Percentiles rank a stretch among this genome's conserved stretches.
Evolutionary conservation across 805 yeast genomes (phyloP).

Genomic region (Saccharomycodes ludwigii): DNA sequence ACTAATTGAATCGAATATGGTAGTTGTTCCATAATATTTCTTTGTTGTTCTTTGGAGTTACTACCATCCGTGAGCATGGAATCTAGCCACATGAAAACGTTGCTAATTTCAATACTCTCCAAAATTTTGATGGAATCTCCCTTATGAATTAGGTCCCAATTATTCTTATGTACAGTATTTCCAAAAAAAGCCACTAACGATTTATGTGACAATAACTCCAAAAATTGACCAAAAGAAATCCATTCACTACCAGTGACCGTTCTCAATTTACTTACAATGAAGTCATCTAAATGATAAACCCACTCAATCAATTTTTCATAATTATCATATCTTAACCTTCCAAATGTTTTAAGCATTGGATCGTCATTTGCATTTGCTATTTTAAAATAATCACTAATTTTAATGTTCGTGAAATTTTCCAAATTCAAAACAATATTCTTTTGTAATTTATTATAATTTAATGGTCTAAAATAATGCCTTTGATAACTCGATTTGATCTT

Average conservation of each 20-base stretch:
- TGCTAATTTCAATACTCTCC: constrained; percentile 48
- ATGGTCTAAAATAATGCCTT: constrained; percentile 57
- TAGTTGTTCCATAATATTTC: constrained; percentile 32
- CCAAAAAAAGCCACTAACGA: constrained; percentile 42
- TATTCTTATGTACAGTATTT: constrained; percentile 12
- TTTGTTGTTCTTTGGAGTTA: neutral
- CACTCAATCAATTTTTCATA: constrained; percentile 43
- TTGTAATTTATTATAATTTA: constrained; percentile 15
- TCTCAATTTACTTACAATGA: constrained; percentile 43
- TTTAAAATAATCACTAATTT: constrained; percentile 11
- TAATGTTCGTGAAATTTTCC: constrained; percentile 10
- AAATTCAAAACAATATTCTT: constrained; percentile 13
- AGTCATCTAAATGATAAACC: constrained; percentile 48
- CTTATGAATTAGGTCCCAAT: constrained; percentile 18
- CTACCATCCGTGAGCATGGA: constrained; percentile 34
- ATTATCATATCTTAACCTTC: constrained; percentile 9
- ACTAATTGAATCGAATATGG: constrained; percentile 61
- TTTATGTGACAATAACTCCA: constrained; percentile 57
- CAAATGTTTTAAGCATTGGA: constrained; percentile 13
- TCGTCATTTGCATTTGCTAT: constrained; percentile 19
- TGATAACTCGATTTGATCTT: constrained; percentile 58
- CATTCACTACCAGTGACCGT: constrained; percentile 51
- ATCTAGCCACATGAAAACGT: constrained; percentile 60
- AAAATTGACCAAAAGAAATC: constrained; percentile 58
- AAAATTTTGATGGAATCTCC: constrained; percentile 20